Conservation (phyloP, 1,284 basidiomycete species). For the Phlebopus sp. region DNA sequence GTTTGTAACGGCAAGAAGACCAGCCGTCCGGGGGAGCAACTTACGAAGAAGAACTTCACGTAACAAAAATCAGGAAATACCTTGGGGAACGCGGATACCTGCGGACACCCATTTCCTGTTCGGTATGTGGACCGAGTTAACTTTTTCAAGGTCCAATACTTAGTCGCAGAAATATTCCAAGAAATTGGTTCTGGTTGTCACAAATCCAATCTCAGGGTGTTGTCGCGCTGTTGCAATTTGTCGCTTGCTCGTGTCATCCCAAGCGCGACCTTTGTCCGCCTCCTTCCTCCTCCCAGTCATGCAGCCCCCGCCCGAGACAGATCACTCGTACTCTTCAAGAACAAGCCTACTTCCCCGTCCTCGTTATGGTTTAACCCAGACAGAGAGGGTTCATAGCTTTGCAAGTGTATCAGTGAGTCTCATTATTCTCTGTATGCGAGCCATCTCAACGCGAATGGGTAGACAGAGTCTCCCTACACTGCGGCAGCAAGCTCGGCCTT, state of each 20-base stretch:
- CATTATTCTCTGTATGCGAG: background rate
- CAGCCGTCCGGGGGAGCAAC: background rate
- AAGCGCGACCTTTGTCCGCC: background rate
- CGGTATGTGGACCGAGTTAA: background rate
- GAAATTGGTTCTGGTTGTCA: too few species aligned
- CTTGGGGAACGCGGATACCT: background rate
- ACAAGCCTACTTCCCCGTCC: conserved; percentile 14
- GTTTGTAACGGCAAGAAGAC: background rate
- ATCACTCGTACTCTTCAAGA: conserved; percentile 9
- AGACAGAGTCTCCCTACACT: conserved; percentile 33
- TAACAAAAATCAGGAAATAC: background rate
- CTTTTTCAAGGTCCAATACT: too few species aligned
- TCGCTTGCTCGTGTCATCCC: background rate
- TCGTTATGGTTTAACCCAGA: conserved; percentile 12
- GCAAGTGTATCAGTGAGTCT: conserved; percentile 26
- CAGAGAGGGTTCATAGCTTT: conserved; percentile 26
- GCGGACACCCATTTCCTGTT: background rate
- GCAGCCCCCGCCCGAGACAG: conserved; percentile 7
- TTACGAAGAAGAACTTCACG: background rate
- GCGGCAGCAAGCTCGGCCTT: conserved; percentile 15
- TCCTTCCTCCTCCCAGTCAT: conserved; percentile 11
- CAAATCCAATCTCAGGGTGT: too few species aligned
- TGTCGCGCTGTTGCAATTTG: background rate
- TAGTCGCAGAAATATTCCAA: too few species aligned
- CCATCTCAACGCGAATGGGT: background rate